Evolutionary conservation across 2,329 filamentous ascomycete genomes (phyloP).

Genomic region (Harringtonia aguacate): DNA sequence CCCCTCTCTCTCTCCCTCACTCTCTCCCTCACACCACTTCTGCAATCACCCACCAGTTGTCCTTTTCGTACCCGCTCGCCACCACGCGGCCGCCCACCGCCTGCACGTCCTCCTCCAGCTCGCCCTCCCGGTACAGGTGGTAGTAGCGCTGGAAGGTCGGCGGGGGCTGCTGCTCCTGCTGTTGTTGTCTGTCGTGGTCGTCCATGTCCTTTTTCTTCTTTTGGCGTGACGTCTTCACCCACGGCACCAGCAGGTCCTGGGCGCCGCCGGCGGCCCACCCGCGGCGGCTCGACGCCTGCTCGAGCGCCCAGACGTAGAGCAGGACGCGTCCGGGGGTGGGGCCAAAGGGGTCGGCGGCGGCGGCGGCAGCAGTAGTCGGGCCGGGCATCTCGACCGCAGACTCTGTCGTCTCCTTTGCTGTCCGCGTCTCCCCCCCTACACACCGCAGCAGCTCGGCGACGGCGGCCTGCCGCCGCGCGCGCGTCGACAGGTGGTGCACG

Average conservation of each 20-base stretch:
- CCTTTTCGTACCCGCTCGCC: constrained; percentile 83
- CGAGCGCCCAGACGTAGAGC: constrained; percentile 90
- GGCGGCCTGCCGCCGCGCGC: constrained; percentile 59
- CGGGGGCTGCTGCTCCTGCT: constrained; percentile 17
- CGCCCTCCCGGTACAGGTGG: constrained; percentile 78
- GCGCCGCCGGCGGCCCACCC: constrained; percentile 78
- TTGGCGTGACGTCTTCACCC: constrained; percentile 45
- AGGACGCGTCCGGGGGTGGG: constrained; percentile 53
- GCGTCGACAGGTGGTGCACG: constrained; percentile 83
- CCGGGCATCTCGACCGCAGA: too few species aligned
- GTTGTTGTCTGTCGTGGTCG: constrained; percentile 4
- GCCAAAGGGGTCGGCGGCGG: too few species aligned
- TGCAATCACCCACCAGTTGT: constrained; percentile 92
- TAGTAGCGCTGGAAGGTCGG: constrained; percentile 83
- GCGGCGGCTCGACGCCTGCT: constrained; percentile 75
- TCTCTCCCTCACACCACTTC: constrained; percentile 11
- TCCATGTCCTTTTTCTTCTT: constrained; percentile 13
- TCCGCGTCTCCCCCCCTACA: constrained; percentile 28
- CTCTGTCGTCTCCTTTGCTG: background rate
- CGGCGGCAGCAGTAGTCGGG: too few species aligned
- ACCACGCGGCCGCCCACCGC: constrained; percentile 66
- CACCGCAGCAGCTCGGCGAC: constrained; percentile 61
- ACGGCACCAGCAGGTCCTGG: constrained; percentile 92
- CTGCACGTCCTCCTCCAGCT: constrained; percentile 70
- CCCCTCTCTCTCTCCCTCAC: background rate